Evolutionary conservation across 148 eudicot species (phyloP), one percentile per base, ranked within the genome.

Genomic region (Chenopodium berlandieri): DNA sequence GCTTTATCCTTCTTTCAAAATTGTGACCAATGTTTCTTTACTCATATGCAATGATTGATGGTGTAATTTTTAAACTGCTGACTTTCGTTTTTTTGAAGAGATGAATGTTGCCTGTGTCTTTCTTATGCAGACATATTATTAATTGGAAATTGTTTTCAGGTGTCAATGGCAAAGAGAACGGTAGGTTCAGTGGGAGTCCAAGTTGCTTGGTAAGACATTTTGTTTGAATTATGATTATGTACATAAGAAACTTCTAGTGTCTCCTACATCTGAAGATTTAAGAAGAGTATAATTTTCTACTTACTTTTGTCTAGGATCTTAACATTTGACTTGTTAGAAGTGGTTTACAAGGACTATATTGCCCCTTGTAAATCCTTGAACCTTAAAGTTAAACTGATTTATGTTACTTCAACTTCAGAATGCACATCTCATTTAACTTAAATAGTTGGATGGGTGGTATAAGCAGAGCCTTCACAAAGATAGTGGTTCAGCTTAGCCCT

Each of bases 91-190:
- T 23, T 48, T 37, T 37, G 5, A 32, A 25, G 27, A 27, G 4
- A 0, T 9, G n/a, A 12, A 46, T 23, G 60, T 30, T 50, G 62
- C n/a, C 62, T 74, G 34, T 13, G 22, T 74, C 37, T 74, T 48
- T 48, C 12, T 82, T 52, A 32, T 69, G 71, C 71, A 54, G 71
- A 30, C 25, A 13, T 54, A 34, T n/a, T 37, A 50, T 71, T 83
- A 14, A 47, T n/a, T 73, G 73, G 40, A 58, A 58, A 47, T 30
- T 23, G 52, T 81, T 86, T 81, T 78, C 84, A 94, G 98, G 97
- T 94, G 79, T 95, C 98, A 78, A 95, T 95, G 97, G 97, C 94
- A 72, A 88, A 31, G 92, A 92, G 98, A 88, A 95, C 97, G 69
- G 90, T 95, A 54, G 98, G 98, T 34, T 83, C 90, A 66, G 80